These are phyloP conservation scores for Rhododendron simsii DNA, from an alignment of 148 eudicot species.

Conservation along the genomic window DNA sequence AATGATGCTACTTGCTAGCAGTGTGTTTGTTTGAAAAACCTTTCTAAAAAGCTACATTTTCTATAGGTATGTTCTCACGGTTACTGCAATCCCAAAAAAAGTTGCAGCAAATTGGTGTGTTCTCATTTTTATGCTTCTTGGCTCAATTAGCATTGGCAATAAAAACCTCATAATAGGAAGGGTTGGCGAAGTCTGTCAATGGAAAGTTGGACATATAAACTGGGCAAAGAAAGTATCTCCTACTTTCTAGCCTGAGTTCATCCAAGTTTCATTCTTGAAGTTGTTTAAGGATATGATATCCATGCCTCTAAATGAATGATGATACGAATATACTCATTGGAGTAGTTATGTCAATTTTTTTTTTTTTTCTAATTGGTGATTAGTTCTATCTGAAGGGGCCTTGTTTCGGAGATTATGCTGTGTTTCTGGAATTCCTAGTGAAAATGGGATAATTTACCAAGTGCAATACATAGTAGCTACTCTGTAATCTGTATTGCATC, in stretches of 20 bases:
- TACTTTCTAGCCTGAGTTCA: background rate
- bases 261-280: background rate
- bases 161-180: background rate
- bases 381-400: too few species aligned
- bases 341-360: background rate
- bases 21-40: background rate
- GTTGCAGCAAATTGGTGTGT: background rate
- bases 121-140: background rate
- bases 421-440: background rate
- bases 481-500: background rate
- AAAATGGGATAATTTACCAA: background rate
- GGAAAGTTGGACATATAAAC: background rate
- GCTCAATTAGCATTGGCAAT: background rate
- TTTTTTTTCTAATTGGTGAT: too few species aligned
- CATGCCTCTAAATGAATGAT: background rate
- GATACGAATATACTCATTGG: background rate
- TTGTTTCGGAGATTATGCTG: background rate
- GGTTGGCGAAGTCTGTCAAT: background rate
- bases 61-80: too few species aligned
- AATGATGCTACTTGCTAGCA: background rate
- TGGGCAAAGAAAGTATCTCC: background rate
- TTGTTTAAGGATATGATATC: background rate
- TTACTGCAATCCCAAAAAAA: background rate
- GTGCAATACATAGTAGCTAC: too few species aligned
- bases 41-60: background rate